Evolutionary conservation across 768 basidiomycete genomes (phyloP), one percentile per base, ranked within the genome.

Genomic region (Strobilomyces echinocephalus): DNA sequence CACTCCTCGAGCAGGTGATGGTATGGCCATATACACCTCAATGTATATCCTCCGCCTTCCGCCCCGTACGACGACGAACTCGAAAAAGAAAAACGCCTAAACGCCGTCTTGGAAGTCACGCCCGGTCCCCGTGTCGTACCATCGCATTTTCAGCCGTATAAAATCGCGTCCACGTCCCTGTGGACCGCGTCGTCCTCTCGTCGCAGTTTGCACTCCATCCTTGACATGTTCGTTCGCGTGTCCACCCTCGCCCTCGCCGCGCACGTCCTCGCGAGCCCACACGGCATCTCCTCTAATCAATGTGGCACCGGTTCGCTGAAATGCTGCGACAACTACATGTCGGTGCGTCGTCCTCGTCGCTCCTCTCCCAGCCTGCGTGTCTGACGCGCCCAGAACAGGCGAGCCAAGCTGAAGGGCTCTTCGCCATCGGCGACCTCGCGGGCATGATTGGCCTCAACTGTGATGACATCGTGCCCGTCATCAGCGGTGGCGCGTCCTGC

Each of bases 151-250:
- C 48, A 21, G 50, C 44, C 24, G 35, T 63, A 63, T 65, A 63
- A 65, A 59, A 36, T 16, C 21, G 26, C 34, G 16, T 1, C 31
- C 9, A 12, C 28, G 38, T n/a, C 28, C 40, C 38, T 14, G 30
- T 30, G 7, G 30, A 6, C 9, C 30, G 1, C 9, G 7, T 10
- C 16, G 3, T 38, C 18, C 42, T 30, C 50, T 48, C 36, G 14
- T 31, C n/a, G 56, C 33, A 43, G 18, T 24, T 26, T 34, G 9
- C 38, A 15, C 31, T 31, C 15, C 11, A 26, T 24, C 8, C 4
- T 10, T 9, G 16, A 10, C 45, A 66, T 66, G 64, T 54, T 64
- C 35, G 2, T 56, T 24, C 50, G 52, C 30, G 34, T 20, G 8
- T 58, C 45, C 5, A 40, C 45, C 44, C 7, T 64, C 44, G 34